A percentile compares a stretch with the other conserved stretches of the same genome.
phyloP scores from a whole-genome alignment of 202 grass and related monocot genomes.

The Brachypodium distachyon region DNA sequence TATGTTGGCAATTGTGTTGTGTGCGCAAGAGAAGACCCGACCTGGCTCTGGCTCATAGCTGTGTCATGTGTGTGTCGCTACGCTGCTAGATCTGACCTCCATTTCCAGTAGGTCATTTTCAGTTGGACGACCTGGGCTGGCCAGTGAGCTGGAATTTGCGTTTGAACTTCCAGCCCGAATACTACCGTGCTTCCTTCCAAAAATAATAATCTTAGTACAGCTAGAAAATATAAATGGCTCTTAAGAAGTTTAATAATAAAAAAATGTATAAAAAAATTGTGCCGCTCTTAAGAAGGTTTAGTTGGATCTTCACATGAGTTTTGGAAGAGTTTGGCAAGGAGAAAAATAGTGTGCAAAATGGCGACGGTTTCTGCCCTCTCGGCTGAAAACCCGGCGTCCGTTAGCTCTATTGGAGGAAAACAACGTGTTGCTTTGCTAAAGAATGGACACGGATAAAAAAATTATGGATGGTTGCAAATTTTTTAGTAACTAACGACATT shows the following conservation, averaged over 20 bases:
- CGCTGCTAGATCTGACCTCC: slow-evolving; percentile 26
- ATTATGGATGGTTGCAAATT: not conserved
- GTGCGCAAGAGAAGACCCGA: not conserved
- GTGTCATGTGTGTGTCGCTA: not conserved
- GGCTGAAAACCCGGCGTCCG: no score
- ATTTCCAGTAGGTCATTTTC: not conserved
- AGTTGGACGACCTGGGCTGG: not conserved
- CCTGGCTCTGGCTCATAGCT: not conserved
- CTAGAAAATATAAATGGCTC: not conserved
- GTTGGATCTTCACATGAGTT: no score
- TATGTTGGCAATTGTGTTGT: slow-evolving; percentile 20
- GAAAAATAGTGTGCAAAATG: no score
- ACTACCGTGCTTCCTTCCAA: not conserved
- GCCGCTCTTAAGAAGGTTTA: no score
- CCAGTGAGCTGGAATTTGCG: slow-evolving; percentile 9
- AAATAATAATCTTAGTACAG: not conserved
- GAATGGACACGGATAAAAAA: no score
- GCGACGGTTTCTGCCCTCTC: no score
- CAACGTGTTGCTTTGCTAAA: no score
- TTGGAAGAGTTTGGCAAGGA: no score
- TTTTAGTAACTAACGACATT: not conserved
- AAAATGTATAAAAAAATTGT: no score
- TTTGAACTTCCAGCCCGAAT: slow-evolving; percentile 16
- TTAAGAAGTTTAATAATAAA: no score
- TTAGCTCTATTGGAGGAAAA: no score